Base-by-base conservation (phyloP, 2,329 filamentous ascomycete genomes). In the Monosporascus cannonballus region DNA sequence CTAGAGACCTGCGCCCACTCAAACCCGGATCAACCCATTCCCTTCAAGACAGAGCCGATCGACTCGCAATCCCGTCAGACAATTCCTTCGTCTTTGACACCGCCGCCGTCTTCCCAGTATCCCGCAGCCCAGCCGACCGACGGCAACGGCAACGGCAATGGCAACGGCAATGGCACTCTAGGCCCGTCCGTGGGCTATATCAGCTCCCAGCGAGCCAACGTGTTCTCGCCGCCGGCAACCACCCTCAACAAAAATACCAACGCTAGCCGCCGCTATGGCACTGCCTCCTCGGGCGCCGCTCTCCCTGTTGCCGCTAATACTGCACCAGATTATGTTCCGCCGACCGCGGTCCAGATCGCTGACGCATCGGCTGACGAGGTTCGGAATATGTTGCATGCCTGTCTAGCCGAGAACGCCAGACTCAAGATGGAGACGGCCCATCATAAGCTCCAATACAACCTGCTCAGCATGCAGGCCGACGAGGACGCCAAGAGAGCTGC, bases 381-480 rank as follows among this genome's bases (percentile, higher is more conserved):
- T 34, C 76, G 79, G 15, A 69, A 68, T 51, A 80, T 84, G 77
- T 67, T 86, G 48, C 74, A 80, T 54, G 69, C 70, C 3, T 77
- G 75, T 56, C 69, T 85, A 42, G 75, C 74, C 22, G 79, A 86
- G 59, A 78, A 84, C 55, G 74, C 77, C 46, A 78, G 76, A 61
- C 71, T 85, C 48, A 89, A 94, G 64, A 92, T 91, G 75, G 88
- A 92, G 54, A 86, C 88, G 17, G 89, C 92, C 34, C 92, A 96
- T 68, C 87, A 94, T 73, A 95, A 94, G 71, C 76, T 97, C 51
- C 93, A 96, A 68, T 88, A 92, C 66, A 91, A 87, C 61, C 80
- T 96, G 64, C 79, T 96, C 27, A 85, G 83, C 49, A 85, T 96
- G 59, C 90, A 96, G 64, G 91, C 89, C 51, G 85, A 87, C 48